Evolutionary conservation across 805 yeast genomes (phyloP), one percentile per base, ranked within the genome.

Genomic region (Candida endomychidarum): DNA sequence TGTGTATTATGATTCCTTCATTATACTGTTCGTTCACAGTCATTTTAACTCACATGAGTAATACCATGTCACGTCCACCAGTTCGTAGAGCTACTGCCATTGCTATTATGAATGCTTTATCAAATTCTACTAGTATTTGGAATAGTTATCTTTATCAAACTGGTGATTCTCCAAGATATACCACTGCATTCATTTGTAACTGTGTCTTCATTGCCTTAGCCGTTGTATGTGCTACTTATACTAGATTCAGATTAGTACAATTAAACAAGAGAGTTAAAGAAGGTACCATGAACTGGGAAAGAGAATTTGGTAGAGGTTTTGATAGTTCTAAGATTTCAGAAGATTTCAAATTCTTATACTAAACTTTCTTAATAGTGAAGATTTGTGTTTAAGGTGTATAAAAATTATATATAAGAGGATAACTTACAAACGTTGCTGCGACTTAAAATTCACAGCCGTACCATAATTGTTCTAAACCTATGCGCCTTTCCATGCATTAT

Each of bases 1-100:
- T 79, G 81, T 74, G 78, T 49, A 60, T 77, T 41, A 72, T 78
- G 78, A 72, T 78, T 40, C 78, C 81, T 10, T 70, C 77, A 8
- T 56, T 78, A 20, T 75, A 77, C 51, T 73, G 78, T 52, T 68
- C 80, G 0, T 77, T 74, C 54, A 74, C 78, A 12, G 66, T 72
- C 5, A 72, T 72, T 34, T 58, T 76, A 30, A 63, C 81, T 2
- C 78, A 83, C 79, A 66, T 76, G 61, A 72, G 81, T 2, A 74
- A 75, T 49, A 70, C 75, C 43, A 65, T 72, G 29, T 79, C 81
- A 24, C 62, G 81, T 48, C 83, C 82, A 8, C 80, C 82, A 6
- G 61, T 76, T 42, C 77, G 78, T 54, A 64, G 83, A 53, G 81
- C 82, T 21, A 72, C 76, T 45, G 77, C 80, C 7, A 56, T 78